Evolutionary conservation across 2,329 filamentous ascomycete species (phyloP), one percentile per base, ranked within the genome.

Genomic region (Fusarium musae): DNA sequence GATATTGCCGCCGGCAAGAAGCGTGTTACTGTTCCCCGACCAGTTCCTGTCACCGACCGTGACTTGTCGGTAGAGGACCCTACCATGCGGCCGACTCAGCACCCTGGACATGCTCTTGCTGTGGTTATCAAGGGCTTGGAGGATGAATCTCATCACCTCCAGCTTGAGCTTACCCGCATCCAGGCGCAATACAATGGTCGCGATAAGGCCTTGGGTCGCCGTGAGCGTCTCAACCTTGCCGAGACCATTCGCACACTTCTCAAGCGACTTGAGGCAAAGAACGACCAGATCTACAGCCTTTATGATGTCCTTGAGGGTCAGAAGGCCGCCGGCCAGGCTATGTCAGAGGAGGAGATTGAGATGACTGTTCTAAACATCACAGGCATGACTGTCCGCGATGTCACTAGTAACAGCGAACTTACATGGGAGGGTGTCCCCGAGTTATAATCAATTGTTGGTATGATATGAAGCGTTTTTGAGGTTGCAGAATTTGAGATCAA

Each of bases 251-350:
- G 90, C 69, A 84, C 84, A 28, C 78, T 94, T 26, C 84, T 92
- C 46, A 86, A 87, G 69, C 87, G 88, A 59, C 88, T 94, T 30
- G 92, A 95, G 77, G 87, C 88, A 77, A 94, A 95, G 82, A 90
- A 91, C 32, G 92, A 93, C 69, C 93, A 95, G 80, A 91, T 97
- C 46, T 97, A 97, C 82, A 88, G 90, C 46, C 85, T 97, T 19
- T 93, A 95, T 76, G 94, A 97, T 80, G 93, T 96, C 2, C 85
- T 96, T 2, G 93, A 96, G 81, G 93, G 92, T 10, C 93, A 95
- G 80, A 93, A 93, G 83, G 85, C 86, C 39, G 86, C 87, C 6
- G 90, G 90, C 0, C 88, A 90, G 77, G 85, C 87, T 72, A 91
- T 93, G 87, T 88, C 85, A 2, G 87, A 89, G 73, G 87, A 89